Evolutionary conservation across 192 early-diverging fungal species (phyloP).

Genomic region (Dispira simplex): DNA sequence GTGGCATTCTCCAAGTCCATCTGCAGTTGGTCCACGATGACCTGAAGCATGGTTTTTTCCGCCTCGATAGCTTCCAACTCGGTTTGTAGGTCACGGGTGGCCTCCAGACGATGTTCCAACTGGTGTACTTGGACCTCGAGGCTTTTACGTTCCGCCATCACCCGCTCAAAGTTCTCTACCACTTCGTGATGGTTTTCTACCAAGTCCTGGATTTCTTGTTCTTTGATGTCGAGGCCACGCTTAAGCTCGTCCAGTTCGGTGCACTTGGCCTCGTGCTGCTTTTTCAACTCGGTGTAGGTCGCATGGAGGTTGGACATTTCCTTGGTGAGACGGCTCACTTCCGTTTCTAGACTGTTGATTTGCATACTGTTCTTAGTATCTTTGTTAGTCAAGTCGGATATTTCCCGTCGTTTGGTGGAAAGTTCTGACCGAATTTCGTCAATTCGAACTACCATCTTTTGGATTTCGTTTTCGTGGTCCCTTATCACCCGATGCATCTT

Average conservation of each 20-base stretch:
- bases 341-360: constrained; percentile 3
- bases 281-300: neutral
- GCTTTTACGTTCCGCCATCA: neutral
- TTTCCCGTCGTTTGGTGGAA: neutral
- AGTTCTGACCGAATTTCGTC: constrained; percentile 6
- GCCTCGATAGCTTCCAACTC: neutral
- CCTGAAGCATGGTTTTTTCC: neutral
- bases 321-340: neutral
- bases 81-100: neutral
- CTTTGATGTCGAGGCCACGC: neutral
- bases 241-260: neutral
- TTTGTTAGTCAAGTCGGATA: neutral
- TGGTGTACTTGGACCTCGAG: neutral
- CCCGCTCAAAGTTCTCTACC: neutral
- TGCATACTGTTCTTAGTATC: neutral
- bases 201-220: neutral
- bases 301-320: constrained; percentile 1
- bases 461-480: neutral
- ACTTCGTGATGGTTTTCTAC: neutral
- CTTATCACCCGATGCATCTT: neutral
- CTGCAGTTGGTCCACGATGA: neutral
- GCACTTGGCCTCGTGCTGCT: neutral
- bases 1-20: neutral
- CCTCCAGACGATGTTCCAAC: neutral
- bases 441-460: neutral